Evolutionary conservation across 352 stramenopile genomes (phyloP), one percentile per base, ranked within the genome.

Genomic region (Sclerospora graminicola): DNA sequence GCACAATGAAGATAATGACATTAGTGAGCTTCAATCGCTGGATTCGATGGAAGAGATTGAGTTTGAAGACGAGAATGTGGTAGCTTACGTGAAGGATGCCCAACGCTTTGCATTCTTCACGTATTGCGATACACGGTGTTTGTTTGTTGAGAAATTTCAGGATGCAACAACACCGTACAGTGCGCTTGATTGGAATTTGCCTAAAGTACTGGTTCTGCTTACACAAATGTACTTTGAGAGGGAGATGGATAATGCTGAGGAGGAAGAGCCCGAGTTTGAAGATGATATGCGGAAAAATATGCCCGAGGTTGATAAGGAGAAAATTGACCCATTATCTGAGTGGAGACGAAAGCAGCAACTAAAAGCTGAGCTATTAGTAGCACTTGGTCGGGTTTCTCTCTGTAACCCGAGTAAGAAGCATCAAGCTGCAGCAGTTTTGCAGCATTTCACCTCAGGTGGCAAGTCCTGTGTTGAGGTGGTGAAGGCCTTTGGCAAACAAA

Each of bases 171-270:
- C 63, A 23, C 82, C 79, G 8, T 87, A 74, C 31, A 63, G 84
- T 53, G 45, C 35, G 6, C 45, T 94, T 24, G 59, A 84, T 27
- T 94, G 79, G 80, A 23, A 43, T 16, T 60, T 89, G 11, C 76
- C 81, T 5, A 83, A 81, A 43, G 57, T 75, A 15, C 57, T 94
- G 2, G 43, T 85, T 21, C 34, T 82, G 31, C 51, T 94, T 5
- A 84, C 72, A 5, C 80, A 90, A 46, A 84, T 84, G 57, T 82
- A 85, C 50, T 94, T 90, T 51, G 77, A 91, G 43, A 80, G 67
- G 38, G 70, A 82, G 36, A 89, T 60, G 35, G 63, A 79, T 14
- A 59, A 87, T 8, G 62, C 57, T 8, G 74, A 87, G 51, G 57
- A 71, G 15, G 62, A 80, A 32, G 56, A 67, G 20, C 44, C 60